phyloP scores from a whole-genome alignment of 768 basidiomycete genomes.

The Mycena leptocephala region DNA sequence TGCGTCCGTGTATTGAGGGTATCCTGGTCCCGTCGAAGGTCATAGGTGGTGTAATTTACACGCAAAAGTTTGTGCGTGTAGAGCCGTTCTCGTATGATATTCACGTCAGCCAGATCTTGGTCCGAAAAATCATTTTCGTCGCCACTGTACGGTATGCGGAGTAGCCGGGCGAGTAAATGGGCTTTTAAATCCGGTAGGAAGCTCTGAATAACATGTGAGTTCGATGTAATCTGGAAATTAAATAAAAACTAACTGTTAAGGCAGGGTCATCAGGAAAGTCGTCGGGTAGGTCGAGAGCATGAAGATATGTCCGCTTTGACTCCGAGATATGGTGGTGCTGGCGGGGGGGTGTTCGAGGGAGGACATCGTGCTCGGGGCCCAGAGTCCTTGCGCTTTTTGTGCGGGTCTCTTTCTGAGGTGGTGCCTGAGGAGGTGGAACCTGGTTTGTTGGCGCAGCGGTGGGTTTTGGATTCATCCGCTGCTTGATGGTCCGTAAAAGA shows the following conservation, averaged over 20 bases:
- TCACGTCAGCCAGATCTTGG: constrained; percentile 10
- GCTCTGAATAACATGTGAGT: not conserved
- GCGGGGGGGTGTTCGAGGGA: not conserved
- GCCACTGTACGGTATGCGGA: not conserved
- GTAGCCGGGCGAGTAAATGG: not conserved
- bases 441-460: no score
- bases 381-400: no score
- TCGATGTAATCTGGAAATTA: not conserved
- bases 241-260: not conserved
- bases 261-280: constrained; percentile 6
- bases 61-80: constrained; percentile 9
- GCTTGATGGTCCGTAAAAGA: no score
- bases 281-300: not conserved
- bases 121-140: not conserved
- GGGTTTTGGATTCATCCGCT: no score
- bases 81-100: not conserved
- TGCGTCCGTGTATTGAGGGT: not conserved
- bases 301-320: not conserved
- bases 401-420: no score
- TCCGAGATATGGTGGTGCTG: constrained; percentile 27
- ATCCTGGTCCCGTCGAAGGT: not conserved
- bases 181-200: not conserved
- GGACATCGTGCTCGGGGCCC: not conserved
- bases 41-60: constrained; percentile 13
- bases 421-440: no score